A percentile compares a stretch with the other conserved stretches of the same genome.
Evolutionary conservation across 2,329 filamentous ascomycete genomes (phyloP).

Genomic region (Diaporthe humulicola): DNA sequence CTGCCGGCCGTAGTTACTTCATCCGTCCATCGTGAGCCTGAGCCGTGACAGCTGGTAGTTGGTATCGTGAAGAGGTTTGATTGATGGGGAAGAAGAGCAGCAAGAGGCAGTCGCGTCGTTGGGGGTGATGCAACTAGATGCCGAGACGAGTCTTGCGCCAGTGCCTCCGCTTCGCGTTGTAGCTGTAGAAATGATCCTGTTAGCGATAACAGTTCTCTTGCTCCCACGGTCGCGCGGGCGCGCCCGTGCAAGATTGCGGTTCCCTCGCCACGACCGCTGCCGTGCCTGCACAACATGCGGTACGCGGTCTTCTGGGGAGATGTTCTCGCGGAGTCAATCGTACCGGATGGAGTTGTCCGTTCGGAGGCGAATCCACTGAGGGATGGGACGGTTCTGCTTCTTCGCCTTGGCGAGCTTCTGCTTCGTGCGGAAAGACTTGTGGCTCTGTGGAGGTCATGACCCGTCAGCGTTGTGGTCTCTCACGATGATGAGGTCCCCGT

Average conservation of each 20-base stretch:
- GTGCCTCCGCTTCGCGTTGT: constrained; percentile 99
- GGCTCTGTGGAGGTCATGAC: constrained; percentile 74
- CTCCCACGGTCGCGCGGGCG: neutral
- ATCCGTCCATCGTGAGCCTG: constrained; percentile 38
- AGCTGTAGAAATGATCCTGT: constrained; percentile 69
- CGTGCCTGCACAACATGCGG: neutral
- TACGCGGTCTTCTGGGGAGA: neutral
- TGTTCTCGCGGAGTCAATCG: constrained; percentile 53
- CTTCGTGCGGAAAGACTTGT: constrained; percentile 99
- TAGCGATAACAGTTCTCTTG: constrained; percentile 33
- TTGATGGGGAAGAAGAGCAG: constrained; percentile 44
- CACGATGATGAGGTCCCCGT: neutral
- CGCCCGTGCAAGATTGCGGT: neutral
- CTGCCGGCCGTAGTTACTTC: constrained; percentile 33
- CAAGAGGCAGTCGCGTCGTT: constrained; percentile 42
- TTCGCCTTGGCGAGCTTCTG: constrained; percentile 99
- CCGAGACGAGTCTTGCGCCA: constrained; percentile 99
- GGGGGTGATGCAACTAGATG: constrained; percentile 81
- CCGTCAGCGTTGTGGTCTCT: constrained; percentile 37
- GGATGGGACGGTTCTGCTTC: constrained; percentile 99
- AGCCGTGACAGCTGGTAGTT: constrained; percentile 42
- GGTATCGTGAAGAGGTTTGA: constrained; percentile 34
- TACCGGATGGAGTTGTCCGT: constrained; percentile 99
- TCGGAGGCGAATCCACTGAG: constrained; percentile 99
- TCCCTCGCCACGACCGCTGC: neutral